Percentiles rank a stretch among this genome's conserved stretches.
phyloP scores from a whole-genome alignment of 179 eudicot species.

The Vitellaria paradoxa region DNA sequence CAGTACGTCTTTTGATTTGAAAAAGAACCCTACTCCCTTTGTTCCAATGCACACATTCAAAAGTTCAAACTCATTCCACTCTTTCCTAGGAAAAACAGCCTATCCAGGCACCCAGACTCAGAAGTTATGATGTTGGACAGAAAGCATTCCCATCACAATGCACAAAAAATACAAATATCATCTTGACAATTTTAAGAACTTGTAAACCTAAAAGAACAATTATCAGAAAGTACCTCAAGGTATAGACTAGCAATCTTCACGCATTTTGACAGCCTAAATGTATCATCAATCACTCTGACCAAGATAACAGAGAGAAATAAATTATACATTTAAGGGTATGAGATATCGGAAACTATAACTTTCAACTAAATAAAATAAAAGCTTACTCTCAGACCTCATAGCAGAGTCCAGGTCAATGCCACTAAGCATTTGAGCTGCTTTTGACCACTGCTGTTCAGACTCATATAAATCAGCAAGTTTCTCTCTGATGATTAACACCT shows the following conservation, averaged over 20 bases:
- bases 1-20: too few relatives aligned
- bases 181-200: background rate
- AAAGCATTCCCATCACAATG: background rate
- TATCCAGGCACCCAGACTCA: too few relatives aligned
- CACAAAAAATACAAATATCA: background rate
- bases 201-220: background rate
- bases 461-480: slow-evolving; percentile 90
- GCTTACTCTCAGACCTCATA: slow-evolving; percentile 62
- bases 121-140: background rate
- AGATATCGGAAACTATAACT: background rate
- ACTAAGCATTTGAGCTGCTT: slow-evolving; percentile 98
- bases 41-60: background rate
- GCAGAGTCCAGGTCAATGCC: slow-evolving; percentile 97
- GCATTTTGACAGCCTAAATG: slow-evolving; percentile 86
- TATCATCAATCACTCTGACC: slow-evolving; percentile 87
- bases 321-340: background rate
- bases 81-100: background rate
- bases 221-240: slow-evolving; percentile 65
- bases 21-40: background rate
- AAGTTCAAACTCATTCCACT: background rate
- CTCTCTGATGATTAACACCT: slow-evolving; percentile 91
- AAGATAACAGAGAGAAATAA: slow-evolving; percentile 8
- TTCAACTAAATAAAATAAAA: background rate
- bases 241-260: slow-evolving; percentile 95
- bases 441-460: slow-evolving; percentile 94